Base-by-base conservation (phyloP, 2,329 filamentous ascomycete species). In the Nemania sp. region DNA sequence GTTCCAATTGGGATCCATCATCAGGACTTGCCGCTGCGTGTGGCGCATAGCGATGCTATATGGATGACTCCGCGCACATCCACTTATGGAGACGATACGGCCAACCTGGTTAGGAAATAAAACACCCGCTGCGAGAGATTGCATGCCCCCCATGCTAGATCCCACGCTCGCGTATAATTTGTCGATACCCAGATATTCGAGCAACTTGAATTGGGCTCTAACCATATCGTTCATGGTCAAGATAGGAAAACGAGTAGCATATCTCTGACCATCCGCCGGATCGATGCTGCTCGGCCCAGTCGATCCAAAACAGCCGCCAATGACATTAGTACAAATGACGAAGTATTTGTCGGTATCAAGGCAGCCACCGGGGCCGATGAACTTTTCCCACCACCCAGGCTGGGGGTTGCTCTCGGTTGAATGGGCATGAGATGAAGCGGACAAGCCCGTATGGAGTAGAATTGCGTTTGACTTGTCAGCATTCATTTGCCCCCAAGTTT, bases 31-130 rank as follows among this genome's bases (percentile, higher is more conserved):
- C 23, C 94, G 86, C 73, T 99, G 94, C 0, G 93, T 96, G 73
- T 99, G 94, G 49, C 94, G 86, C 93, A 99, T 97, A 28, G 94
- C 94, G 70, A 99, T 96, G 72, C 92, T 96, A 76, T 99, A 99
- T 0, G 94, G 94, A 70, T 99, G 94, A 64, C 89, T 95, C 60
- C 94, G 81, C 0, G 93, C 94, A 71, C 94, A 99, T 11, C 93
- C 94, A 67, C 89, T 95, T 67, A 97, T 94, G 66, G 86, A 93
- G 31, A 91, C 90, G 59, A 99, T 83, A 61, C 88, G 86, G 33
- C 85, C 85, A 2, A 99, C 88, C 28, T 93, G 82, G 33, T 89
- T 83, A 0, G 91, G 89, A 69, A 93, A 96, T 24, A 96, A 75
- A 1, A 89, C 84, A 3, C 90, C 94, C 0, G 91, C 89, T 6